Conservation (phyloP, 345 rosid species). For the Citrus trifoliata region DNA sequence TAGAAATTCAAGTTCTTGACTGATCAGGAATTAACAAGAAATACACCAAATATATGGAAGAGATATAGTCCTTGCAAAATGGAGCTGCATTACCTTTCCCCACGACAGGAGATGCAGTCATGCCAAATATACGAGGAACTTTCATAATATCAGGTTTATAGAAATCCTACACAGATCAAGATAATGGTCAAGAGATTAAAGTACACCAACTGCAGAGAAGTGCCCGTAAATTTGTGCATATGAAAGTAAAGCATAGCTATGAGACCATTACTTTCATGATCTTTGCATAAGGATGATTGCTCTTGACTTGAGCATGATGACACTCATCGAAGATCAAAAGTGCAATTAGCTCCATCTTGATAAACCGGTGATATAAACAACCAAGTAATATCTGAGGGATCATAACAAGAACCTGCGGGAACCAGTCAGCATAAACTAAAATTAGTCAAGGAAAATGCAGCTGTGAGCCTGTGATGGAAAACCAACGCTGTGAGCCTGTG, state of each 20-base stretch:
- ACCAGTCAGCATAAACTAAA: constrained; percentile 11
- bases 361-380: constrained; percentile 79
- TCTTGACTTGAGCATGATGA: constrained; percentile 88
- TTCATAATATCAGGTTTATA: constrained; percentile 48
- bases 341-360: constrained; percentile 82
- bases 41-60: background rate
- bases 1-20: background rate
- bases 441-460: constrained; percentile 17
- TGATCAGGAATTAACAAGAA: background rate
- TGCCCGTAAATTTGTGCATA: background rate
- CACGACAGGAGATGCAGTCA: constrained; percentile 96
- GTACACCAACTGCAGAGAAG: constrained; percentile 2
- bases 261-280: constrained; percentile 75
- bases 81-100: constrained; percentile 67
- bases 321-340: constrained; percentile 93
- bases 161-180: constrained; percentile 52
- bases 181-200: constrained; percentile 18
- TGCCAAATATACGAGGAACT: constrained; percentile 87
- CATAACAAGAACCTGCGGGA: constrained; percentile 86
- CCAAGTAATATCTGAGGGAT: constrained; percentile 75
- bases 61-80: background rate
- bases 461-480: background rate
- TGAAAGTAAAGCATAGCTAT: background rate
- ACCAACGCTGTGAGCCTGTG: background rate
- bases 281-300: constrained; percentile 84